Evolutionary conservation across 208 protist species (phyloP).

Genomic region (Polymyxa betae): DNA sequence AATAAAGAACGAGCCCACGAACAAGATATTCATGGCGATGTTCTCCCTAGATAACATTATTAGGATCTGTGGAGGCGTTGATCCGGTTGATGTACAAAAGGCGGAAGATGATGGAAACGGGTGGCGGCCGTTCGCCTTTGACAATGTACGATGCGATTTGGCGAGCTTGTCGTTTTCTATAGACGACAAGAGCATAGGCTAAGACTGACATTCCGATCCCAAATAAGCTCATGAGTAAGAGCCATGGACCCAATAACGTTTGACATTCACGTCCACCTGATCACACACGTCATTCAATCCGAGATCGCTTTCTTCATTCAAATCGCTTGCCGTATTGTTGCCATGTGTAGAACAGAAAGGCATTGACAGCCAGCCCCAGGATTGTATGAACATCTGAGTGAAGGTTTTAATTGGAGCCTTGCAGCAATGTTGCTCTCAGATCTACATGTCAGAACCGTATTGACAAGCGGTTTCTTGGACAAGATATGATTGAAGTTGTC

Average conservation of each 20-base stretch:
- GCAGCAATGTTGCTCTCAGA: too few relatives aligned
- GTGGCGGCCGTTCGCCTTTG: not conserved
- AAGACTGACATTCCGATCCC: not conserved
- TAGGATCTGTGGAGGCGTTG: not conserved
- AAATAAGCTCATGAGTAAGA: not conserved
- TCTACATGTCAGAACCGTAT: too few relatives aligned
- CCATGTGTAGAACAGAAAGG: not conserved
- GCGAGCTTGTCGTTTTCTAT: not conserved
- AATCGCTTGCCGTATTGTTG: conserved; percentile 5
- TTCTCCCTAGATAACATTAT: not conserved
- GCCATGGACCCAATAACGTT: not conserved
- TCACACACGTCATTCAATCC: too few relatives aligned
- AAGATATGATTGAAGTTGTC: too few relatives aligned
- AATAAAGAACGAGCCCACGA: conserved; percentile 12
- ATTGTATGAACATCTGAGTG: not conserved
- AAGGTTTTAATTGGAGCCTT: too few relatives aligned
- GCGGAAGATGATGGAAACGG: not conserved
- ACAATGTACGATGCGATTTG: not conserved
- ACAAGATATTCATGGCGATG: not conserved
- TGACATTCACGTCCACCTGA: not conserved
- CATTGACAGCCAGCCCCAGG: not conserved
- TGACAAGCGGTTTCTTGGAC: too few relatives aligned
- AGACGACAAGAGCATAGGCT: not conserved
- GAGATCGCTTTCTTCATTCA: too few relatives aligned
- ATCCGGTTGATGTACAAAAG: not conserved